A percentile compares a stretch with the other conserved stretches of the same genome.
phyloP scores from a whole-genome alignment of 805 yeast species.

The Clavispora santaluciae region DNA sequence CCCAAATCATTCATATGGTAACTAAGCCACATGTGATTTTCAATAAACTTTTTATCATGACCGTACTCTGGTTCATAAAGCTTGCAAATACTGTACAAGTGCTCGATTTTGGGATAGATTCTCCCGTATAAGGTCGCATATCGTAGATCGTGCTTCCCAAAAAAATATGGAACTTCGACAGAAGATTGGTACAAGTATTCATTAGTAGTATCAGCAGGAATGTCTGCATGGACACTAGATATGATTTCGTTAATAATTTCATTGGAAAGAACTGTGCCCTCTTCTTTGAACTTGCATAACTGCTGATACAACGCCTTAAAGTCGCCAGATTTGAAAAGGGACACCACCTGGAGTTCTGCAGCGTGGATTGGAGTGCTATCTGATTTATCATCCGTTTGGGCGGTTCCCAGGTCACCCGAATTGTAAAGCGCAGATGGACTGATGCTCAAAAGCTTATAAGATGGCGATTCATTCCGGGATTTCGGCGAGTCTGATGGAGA shows the following conservation, averaged over 20 bases:
- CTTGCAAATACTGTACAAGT: slow-evolving; percentile 18
- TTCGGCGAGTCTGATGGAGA: neutral
- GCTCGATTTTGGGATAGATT: slow-evolving; percentile 18
- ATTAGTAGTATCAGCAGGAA: slow-evolving; percentile 8
- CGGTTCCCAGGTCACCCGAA: neutral
- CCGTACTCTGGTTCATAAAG: slow-evolving; percentile 14
- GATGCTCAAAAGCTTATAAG: neutral
- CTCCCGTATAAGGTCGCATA: slow-evolving; percentile 2
- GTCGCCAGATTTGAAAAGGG: slow-evolving; percentile 9
- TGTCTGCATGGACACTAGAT: slow-evolving; percentile 8
- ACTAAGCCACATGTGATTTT: slow-evolving; percentile 29
- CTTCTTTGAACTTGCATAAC: slow-evolving; percentile 6
- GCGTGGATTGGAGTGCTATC: neutral
- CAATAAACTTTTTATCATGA: slow-evolving; percentile 15
- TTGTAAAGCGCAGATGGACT: neutral
- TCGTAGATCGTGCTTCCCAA: slow-evolving; percentile 8
- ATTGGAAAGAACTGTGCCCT: slow-evolving; percentile 5
- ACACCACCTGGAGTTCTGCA: slow-evolving; percentile 13
- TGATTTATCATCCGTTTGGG: neutral
- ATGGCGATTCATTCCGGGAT: neutral
- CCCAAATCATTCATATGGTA: slow-evolving; percentile 32
- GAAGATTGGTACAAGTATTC: slow-evolving; percentile 10
- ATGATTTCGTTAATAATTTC: slow-evolving; percentile 12
- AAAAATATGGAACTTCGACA: slow-evolving; percentile 11
- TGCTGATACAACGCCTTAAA: slow-evolving; percentile 8